A percentile compares a stretch with the other conserved stretches of the same genome.
Evolutionary conservation across 2,329 filamentous ascomycete genomes (phyloP).

Genomic region (Hyphodiscus sp.): DNA sequence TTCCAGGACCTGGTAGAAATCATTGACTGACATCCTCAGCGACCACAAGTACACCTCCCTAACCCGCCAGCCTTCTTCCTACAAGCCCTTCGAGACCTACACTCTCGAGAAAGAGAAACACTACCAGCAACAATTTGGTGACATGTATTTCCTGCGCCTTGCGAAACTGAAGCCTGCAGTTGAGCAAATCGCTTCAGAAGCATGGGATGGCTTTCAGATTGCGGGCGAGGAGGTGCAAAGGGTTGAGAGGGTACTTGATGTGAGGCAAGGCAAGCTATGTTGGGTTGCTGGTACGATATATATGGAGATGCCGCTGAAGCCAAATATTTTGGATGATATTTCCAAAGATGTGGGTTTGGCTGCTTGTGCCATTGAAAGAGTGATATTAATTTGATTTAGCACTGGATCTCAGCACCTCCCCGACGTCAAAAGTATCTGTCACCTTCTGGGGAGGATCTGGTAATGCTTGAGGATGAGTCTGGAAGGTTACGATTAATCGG

Average conservation of each 20-base stretch:
- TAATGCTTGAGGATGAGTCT: slow-evolving; percentile 94
- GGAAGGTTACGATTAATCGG: slow-evolving; percentile 79
- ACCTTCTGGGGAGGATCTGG: slow-evolving; percentile 52
- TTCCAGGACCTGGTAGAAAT: neutral
- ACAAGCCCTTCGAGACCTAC: slow-evolving; percentile 72
- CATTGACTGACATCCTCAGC: slow-evolving; percentile 11
- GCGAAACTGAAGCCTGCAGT: slow-evolving; percentile 80
- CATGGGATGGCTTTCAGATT: slow-evolving; percentile 75
- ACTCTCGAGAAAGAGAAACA: slow-evolving; percentile 62
- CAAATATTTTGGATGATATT: slow-evolving; percentile 91
- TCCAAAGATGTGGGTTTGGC: slow-evolving; percentile 68
- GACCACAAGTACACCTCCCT: slow-evolving; percentile 29
- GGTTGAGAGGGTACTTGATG: slow-evolving; percentile 87
- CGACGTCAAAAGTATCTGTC: slow-evolving; percentile 69
- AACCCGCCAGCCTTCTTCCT: slow-evolving; percentile 52
- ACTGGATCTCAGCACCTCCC: slow-evolving; percentile 82
- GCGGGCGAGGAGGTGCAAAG: slow-evolving; percentile 67
- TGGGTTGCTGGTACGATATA: slow-evolving; percentile 95
- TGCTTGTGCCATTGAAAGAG: neutral
- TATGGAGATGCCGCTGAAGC: slow-evolving; percentile 95
- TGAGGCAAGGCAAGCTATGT: slow-evolving; percentile 89
- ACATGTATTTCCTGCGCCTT: slow-evolving; percentile 94
- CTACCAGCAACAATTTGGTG: slow-evolving; percentile 92
- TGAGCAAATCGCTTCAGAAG: slow-evolving; percentile 63
- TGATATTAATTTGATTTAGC: slow-evolving; percentile 40